Conservation (phyloP, 768 basidiomycete genomes). For the Tylopilus intermedius region DNA sequence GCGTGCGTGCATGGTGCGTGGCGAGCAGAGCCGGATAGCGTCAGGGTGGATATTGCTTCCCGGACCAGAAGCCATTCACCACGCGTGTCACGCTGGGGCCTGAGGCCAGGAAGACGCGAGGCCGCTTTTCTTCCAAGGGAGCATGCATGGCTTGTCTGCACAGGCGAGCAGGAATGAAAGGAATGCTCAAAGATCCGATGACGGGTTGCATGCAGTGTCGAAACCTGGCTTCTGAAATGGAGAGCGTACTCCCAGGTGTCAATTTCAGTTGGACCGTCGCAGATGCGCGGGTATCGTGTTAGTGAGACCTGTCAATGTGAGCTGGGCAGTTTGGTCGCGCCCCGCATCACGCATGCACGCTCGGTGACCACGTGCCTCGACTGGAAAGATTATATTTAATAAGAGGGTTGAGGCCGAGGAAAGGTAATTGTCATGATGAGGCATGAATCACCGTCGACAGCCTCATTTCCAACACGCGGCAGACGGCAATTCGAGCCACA, state of each 20-base stretch:
- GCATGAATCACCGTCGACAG: slow-evolving; percentile 22
- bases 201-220: slow-evolving; percentile 6
- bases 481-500: slow-evolving; percentile 16
- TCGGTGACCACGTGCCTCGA: slow-evolving; percentile 16
- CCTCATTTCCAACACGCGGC: slow-evolving; percentile 29
- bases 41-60: slow-evolving; percentile 20
- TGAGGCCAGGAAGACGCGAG: slow-evolving; percentile 30
- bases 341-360: slow-evolving; percentile 7
- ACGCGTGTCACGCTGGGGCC: slow-evolving; percentile 22
- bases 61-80: slow-evolving; percentile 16
- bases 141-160: slow-evolving; percentile 24
- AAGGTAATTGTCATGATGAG: slow-evolving; percentile 19
- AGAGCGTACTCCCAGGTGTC: slow-evolving; percentile 1
- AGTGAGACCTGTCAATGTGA: slow-evolving; percentile 2
- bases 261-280: slow-evolving; percentile 4
- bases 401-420: slow-evolving; percentile 21
- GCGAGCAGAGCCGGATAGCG: slow-evolving; percentile 20
- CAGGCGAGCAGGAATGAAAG: slow-evolving; percentile 30
- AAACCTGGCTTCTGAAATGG: slow-evolving; percentile 15
- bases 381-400: slow-evolving; percentile 11
- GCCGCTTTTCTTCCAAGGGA: slow-evolving; percentile 29
- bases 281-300: slow-evolving; percentile 1
- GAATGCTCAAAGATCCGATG: slow-evolving; percentile 17
- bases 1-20: slow-evolving; percentile 28
- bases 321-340: slow-evolving; percentile 1